A percentile compares a stretch with the other conserved stretches of the same genome.
phyloP scores from a whole-genome alignment of 768 basidiomycete genomes.

The Agaricus subrufescens region DNA sequence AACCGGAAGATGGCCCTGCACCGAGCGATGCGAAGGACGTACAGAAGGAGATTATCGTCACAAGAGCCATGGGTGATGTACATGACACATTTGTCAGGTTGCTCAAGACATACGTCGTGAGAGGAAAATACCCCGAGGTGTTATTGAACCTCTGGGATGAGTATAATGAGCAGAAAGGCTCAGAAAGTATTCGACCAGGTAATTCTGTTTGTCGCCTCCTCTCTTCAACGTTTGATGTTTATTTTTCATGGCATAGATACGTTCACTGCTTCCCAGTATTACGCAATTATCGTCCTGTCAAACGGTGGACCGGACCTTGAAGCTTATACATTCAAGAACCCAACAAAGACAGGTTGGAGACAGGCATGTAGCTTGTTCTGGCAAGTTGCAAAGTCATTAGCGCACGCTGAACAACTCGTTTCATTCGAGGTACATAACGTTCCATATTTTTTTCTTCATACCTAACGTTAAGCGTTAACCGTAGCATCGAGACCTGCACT shows the following conservation, averaged over 20 bases:
- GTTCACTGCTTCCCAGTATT: constrained; percentile 73
- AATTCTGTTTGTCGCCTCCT: constrained; percentile 8
- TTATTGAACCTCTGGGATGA: constrained; percentile 86
- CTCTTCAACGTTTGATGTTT: constrained; percentile 2
- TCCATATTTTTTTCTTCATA: background rate
- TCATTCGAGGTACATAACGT: constrained; percentile 74
- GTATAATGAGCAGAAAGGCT: constrained; percentile 69
- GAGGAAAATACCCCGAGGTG: constrained; percentile 76
- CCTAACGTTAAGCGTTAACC: background rate
- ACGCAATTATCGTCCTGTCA: constrained; percentile 85
- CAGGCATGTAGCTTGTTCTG: constrained; percentile 89
- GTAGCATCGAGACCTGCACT: constrained; percentile 99
- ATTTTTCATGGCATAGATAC: constrained; percentile 44
- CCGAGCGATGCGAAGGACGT: constrained; percentile 73
- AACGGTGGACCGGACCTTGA: constrained; percentile 93
- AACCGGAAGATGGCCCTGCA: constrained; percentile 53
- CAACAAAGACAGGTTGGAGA: constrained; percentile 65
- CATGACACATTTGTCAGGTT: constrained; percentile 78
- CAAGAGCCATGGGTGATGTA: constrained; percentile 69
- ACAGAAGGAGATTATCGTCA: constrained; percentile 77
- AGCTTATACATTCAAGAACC: constrained; percentile 61
- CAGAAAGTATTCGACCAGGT: constrained; percentile 86
- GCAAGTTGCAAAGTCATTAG: constrained; percentile 79
- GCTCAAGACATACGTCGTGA: constrained; percentile 80
- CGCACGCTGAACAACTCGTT: constrained; percentile 73